phyloP scores from a whole-genome alignment of 768 basidiomycete species.

The Leccinum rimulosum region DNA sequence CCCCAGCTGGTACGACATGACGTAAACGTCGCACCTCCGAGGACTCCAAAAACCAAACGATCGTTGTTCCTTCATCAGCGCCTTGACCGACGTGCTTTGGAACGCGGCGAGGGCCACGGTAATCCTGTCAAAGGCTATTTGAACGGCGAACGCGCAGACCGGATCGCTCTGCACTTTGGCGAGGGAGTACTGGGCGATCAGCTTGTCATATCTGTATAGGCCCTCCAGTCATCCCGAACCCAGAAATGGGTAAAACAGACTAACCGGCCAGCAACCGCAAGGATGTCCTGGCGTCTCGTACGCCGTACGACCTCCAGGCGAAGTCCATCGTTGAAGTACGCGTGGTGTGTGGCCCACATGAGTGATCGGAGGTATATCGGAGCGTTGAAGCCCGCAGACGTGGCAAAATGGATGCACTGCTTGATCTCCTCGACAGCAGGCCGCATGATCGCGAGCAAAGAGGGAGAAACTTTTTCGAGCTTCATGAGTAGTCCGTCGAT shows the following conservation, averaged over 20 bases:
- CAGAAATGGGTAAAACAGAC: constrained; percentile 10
- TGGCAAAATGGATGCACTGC: constrained; percentile 56
- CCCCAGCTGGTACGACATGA: constrained; percentile 75
- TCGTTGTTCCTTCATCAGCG: constrained; percentile 70
- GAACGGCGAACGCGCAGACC: constrained; percentile 68
- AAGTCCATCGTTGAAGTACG: constrained; percentile 70
- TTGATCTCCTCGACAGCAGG: constrained; percentile 61
- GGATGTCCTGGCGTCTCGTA: constrained; percentile 62
- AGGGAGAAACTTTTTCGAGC: constrained; percentile 60
- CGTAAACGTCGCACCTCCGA: constrained; percentile 84
- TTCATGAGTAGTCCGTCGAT: constrained; percentile 53
- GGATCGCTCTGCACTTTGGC: constrained; percentile 52
- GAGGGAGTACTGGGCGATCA: constrained; percentile 60
- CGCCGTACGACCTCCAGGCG: constrained; percentile 72
- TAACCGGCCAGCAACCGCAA: constrained; percentile 82
- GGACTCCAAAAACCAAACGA: constrained; percentile 91
- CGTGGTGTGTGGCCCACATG: constrained; percentile 65
- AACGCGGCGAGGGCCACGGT: constrained; percentile 64
- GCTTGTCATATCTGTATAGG: constrained; percentile 60
- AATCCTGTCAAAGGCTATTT: constrained; percentile 79
- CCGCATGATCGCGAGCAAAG: constrained; percentile 46
- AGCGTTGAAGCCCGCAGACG: constrained; percentile 59
- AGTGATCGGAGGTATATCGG: constrained; percentile 68
- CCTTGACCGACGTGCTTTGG: constrained; percentile 64
- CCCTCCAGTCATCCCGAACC: not conserved